These are phyloP conservation scores for Actinomortierella ambigua DNA, from an alignment of 371 early-diverging fungal species.

Conservation along the genomic window DNA sequence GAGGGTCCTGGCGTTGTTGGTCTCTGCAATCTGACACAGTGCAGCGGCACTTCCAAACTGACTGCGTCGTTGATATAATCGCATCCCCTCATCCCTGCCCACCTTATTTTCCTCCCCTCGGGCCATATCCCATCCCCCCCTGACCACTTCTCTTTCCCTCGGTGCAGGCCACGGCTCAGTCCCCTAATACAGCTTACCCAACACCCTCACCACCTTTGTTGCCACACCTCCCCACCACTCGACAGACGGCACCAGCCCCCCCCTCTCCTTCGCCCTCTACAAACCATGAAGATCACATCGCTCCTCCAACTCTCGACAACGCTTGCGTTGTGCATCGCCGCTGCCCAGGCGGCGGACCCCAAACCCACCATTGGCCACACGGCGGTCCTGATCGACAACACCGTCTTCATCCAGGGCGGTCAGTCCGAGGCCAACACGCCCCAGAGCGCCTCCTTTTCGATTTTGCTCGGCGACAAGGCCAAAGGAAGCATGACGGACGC, in stretches of 20 bases:
- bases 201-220: neutral
- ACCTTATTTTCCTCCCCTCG: too few relatives aligned
- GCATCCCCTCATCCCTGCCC: too few relatives aligned
- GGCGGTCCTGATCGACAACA: constrained; percentile 17
- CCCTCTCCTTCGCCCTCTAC: constrained; percentile 6
- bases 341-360: constrained; percentile 7
- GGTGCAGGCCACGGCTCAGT: too few relatives aligned
- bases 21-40: too few relatives aligned
- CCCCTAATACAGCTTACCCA: neutral
- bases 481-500: constrained; percentile 4
- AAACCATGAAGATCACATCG: neutral
- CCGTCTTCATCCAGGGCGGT: constrained; percentile 44
- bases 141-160: too few relatives aligned
- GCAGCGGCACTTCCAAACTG: too few relatives aligned
- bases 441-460: constrained; percentile 17
- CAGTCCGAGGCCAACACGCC: neutral
- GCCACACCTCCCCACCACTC: too few relatives aligned
- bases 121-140: too few relatives aligned
- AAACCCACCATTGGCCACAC: constrained; percentile 25
- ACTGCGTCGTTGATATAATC: too few relatives aligned
- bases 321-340: constrained; percentile 12
- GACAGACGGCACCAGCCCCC: neutral
- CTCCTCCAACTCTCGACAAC: constrained; percentile 10
- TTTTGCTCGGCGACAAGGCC: constrained; percentile 13
- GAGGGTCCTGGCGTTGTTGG: neutral